Percentiles rank a stretch among this genome's conserved stretches.
Conservation (phyloP, 768 basidiomycete species). For the Lyophyllum shimeji region DNA sequence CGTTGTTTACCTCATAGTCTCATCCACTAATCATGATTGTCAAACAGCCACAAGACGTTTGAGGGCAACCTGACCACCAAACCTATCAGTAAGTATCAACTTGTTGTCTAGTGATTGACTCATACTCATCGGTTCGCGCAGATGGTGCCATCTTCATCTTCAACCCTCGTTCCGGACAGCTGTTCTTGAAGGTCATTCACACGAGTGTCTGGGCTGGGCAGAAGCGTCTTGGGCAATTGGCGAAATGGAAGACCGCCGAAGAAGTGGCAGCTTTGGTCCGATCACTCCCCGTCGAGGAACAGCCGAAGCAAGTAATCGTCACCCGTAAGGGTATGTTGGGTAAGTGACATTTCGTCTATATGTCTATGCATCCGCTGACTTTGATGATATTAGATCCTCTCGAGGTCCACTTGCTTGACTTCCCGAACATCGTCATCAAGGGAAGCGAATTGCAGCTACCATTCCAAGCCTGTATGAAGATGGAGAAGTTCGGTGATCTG, state of each 20-base stretch:
- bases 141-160: slow-evolving; percentile 98
- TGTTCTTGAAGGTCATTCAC: slow-evolving; percentile 99
- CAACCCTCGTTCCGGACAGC: slow-evolving; percentile 96
- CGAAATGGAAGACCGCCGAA: slow-evolving; percentile 99
- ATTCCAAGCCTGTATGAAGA: slow-evolving; percentile 99
- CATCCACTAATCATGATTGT: not conserved
- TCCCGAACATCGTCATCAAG: slow-evolving; percentile 99
- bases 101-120: not conserved
- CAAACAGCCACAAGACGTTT: slow-evolving; percentile 90
- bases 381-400: slow-evolving; percentile 63
- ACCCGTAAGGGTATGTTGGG: slow-evolving; percentile 99
- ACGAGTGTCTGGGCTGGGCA: slow-evolving; percentile 99
- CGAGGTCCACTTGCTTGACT: slow-evolving; percentile 98
- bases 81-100: slow-evolving; percentile 76
- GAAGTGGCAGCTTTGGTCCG: slow-evolving; percentile 98
- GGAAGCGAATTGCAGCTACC: slow-evolving; percentile 97
- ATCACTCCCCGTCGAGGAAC: slow-evolving; percentile 98
- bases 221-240: slow-evolving; percentile 98
- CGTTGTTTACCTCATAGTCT: not conserved
- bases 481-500: slow-evolving; percentile 99
- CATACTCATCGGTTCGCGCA: slow-evolving; percentile 25
- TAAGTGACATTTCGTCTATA: slow-evolving; percentile 30
- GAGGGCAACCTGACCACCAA: slow-evolving; percentile 99
- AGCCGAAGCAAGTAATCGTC: slow-evolving; percentile 99
- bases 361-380: not conserved